Conservation (phyloP, 2,329 filamentous ascomycete genomes). For the Verticillium klebahnii region DNA sequence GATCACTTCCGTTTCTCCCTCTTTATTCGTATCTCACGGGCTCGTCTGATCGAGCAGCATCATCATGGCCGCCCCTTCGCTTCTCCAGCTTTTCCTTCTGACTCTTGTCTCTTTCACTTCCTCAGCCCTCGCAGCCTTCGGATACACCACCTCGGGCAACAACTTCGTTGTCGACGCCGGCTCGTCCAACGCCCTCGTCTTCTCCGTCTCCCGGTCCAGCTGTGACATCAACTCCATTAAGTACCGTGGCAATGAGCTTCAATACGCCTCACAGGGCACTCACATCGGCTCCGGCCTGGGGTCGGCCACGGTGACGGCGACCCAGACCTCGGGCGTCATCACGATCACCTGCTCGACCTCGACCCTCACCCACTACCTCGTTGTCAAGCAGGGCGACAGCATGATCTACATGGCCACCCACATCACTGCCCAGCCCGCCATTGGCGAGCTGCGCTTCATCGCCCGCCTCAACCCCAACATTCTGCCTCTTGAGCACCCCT, state of each 20-base stretch:
- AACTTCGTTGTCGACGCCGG: constrained; percentile 44
- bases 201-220: constrained; percentile 46
- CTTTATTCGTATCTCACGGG: not conserved
- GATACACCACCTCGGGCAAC: constrained; percentile 31
- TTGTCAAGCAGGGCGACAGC: constrained; percentile 55
- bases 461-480: constrained; percentile 49
- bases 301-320: constrained; percentile 49
- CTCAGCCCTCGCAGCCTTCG: constrained; percentile 34
- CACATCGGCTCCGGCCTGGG: constrained; percentile 57
- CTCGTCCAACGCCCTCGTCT: constrained; percentile 41
- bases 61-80: constrained; percentile 8
- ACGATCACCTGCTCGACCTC: constrained; percentile 57
- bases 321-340: constrained; percentile 40
- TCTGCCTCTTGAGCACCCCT: constrained; percentile 48
- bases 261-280: constrained; percentile 45
- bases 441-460: constrained; percentile 62
- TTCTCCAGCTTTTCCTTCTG: constrained; percentile 9
- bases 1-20: not conserved
- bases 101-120: constrained; percentile 21
- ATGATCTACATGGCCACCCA: constrained; percentile 59
- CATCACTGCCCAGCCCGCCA: constrained; percentile 49
- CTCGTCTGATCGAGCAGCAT: not conserved
- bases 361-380: constrained; percentile 61
- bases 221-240: constrained; percentile 63
- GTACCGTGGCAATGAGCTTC: constrained; percentile 54